A percentile compares a stretch with the other conserved stretches of the same genome.
Conservation (phyloP, 1,284 basidiomycete species). For the Irpex sp. region DNA sequence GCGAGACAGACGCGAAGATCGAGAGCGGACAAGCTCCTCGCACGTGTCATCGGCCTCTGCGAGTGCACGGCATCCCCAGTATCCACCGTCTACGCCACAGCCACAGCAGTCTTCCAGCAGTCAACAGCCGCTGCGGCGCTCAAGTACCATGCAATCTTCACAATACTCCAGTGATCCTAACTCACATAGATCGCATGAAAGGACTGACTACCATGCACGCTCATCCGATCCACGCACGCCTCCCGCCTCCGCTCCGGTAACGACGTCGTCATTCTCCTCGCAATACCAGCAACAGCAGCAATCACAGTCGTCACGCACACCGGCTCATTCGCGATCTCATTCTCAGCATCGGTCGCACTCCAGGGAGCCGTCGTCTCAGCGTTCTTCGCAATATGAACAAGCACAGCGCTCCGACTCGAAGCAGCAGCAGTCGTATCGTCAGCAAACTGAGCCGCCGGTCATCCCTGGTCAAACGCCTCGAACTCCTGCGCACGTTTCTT, state of each 20-base stretch:
- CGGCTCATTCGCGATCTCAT: slow-evolving; percentile 12
- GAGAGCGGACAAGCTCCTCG: neutral
- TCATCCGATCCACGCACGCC: neutral
- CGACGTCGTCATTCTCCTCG: slow-evolving; percentile 17
- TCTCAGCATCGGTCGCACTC: slow-evolving; percentile 14
- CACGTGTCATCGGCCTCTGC: neutral
- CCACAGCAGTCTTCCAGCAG: neutral
- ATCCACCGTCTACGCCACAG: neutral
- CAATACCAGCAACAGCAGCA: slow-evolving; percentile 12
- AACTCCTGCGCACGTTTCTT: slow-evolving; percentile 6
- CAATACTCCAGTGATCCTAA: slow-evolving; percentile 1
- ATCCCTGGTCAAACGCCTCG: neutral
- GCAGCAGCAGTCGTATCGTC: slow-evolving; percentile 6
- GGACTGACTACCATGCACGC: neutral
- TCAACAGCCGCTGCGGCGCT: slow-evolving; percentile 5
- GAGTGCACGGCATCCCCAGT: neutral
- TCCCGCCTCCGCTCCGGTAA: slow-evolving; percentile 14
- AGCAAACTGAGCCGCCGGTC: neutral
- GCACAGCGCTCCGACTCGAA: neutral
- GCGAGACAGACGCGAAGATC: slow-evolving; percentile 4
- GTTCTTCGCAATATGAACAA: slow-evolving; percentile 4
- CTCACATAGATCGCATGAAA: slow-evolving; percentile 5
- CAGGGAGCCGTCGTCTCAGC: slow-evolving; percentile 8
- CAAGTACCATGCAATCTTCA: neutral
- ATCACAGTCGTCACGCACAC: slow-evolving; percentile 16